These are phyloP conservation scores for Populus nigra DNA, from an alignment of 345 rosid genomes.

Conservation along the genomic window DNA sequence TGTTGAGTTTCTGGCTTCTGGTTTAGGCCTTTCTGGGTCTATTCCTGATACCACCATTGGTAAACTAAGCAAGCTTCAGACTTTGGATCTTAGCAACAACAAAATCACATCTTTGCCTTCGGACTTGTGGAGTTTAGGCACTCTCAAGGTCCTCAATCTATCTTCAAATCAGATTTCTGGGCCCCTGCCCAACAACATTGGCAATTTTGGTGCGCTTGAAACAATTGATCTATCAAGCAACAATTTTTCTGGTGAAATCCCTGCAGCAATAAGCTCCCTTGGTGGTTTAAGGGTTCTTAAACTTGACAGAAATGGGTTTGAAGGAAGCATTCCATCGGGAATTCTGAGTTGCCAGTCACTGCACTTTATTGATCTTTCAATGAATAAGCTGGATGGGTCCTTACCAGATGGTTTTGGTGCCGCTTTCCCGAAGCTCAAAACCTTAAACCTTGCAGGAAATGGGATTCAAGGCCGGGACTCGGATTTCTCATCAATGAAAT, in stretches of 20 bases:
- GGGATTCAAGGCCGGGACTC: constrained; percentile 50
- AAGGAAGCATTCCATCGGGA: constrained; percentile 57
- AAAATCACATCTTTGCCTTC: constrained; percentile 73
- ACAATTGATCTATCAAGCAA: constrained; percentile 68
- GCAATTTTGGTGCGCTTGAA: constrained; percentile 73
- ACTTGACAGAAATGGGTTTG: constrained; percentile 55
- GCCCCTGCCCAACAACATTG: constrained; percentile 66
- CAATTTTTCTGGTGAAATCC: constrained; percentile 71
- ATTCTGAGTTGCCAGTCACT: constrained; percentile 54
- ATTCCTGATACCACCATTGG: constrained; percentile 86
- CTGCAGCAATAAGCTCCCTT: constrained; percentile 63
- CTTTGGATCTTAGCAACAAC: constrained; percentile 83
- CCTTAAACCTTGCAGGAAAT: constrained; percentile 68
- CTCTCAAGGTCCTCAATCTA: constrained; percentile 64
- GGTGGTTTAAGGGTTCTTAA: constrained; percentile 56
- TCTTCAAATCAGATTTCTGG: constrained; percentile 75
- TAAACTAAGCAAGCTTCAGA: constrained; percentile 69
- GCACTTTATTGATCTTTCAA: constrained; percentile 60
- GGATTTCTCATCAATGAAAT: constrained; percentile 53
- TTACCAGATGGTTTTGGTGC: constrained; percentile 73
- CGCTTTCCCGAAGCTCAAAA: constrained; percentile 68
- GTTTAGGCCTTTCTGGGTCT: constrained; percentile 63
- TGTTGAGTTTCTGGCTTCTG: constrained; percentile 47
- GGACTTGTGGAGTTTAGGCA: constrained; percentile 84
- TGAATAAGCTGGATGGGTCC: constrained; percentile 62